Conservation (phyloP, 2,329 filamentous ascomycete genomes). For the Pestalotiopsis fici region DNA sequence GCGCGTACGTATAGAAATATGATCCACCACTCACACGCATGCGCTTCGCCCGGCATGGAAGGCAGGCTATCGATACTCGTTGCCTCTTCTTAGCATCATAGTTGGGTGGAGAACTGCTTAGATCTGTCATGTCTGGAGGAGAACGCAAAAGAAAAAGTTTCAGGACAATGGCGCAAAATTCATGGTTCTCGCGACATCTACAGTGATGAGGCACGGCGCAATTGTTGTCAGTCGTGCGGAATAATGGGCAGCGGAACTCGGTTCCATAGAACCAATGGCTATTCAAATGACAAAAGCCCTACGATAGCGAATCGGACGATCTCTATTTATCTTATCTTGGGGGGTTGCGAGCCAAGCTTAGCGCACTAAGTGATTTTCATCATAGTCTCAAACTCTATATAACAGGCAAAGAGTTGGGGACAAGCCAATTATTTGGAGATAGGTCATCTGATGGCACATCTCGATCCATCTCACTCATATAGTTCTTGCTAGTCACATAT, state of each 20-base stretch:
- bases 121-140: background rate
- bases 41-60: background rate
- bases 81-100: background rate
- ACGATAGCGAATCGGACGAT: background rate
- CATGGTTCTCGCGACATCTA: too few relatives aligned
- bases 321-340: background rate
- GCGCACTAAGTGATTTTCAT: background rate
- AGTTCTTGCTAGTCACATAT: too few relatives aligned
- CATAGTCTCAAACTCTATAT: background rate
- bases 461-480: too few relatives aligned
- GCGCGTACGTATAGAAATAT: background rate
- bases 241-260: background rate
- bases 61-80: background rate
- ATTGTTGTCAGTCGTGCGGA: background rate
- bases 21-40: background rate
- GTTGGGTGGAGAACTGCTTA: background rate
- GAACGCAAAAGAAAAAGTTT: too few relatives aligned
- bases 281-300: background rate
- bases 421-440: too few relatives aligned
- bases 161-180: too few relatives aligned
- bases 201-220: background rate
- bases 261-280: background rate
- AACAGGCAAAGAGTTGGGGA: background rate
- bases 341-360: background rate
- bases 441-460: too few relatives aligned